Evolutionary conservation across 2,329 filamentous ascomycete genomes (phyloP).

Genomic region (Chalara sp.): DNA sequence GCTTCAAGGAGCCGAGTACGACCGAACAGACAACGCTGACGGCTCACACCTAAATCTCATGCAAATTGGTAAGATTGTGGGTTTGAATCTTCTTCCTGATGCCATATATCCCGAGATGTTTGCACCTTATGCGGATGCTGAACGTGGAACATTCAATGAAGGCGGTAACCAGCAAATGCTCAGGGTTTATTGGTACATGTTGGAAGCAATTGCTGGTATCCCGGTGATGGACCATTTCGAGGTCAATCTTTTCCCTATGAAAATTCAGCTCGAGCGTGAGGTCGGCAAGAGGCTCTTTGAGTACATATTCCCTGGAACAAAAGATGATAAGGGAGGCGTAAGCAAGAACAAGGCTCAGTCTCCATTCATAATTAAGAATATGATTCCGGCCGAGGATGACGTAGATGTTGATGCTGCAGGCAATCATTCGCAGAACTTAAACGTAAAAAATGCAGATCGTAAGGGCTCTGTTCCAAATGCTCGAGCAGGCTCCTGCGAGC

Average conservation of each 20-base stretch:
- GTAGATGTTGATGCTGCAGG: conserved; percentile 27
- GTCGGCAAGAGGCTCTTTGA: conserved; percentile 91
- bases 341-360: conserved; percentile 45
- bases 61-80: conserved; percentile 80
- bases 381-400: conserved; percentile 32
- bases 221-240: conserved; percentile 97
- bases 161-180: conserved; percentile 74
- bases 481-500: conserved; percentile 68
- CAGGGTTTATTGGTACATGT: conserved; percentile 93
- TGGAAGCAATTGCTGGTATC: conserved; percentile 95
- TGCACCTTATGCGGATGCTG: conserved; percentile 72
- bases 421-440: conserved; percentile 10
- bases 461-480: conserved; percentile 39
- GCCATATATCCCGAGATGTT: conserved; percentile 97
- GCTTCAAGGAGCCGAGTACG: conserved; percentile 83
- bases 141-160: conserved; percentile 44
- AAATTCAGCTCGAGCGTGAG: conserved; percentile 87
- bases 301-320: conserved; percentile 90
- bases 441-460: conserved; percentile 31
- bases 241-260: conserved; percentile 86
- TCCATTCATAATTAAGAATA: conserved; percentile 46
- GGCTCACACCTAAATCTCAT: conserved; percentile 92
- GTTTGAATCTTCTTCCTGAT: conserved; percentile 82
- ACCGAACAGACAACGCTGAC: conserved; percentile 93
- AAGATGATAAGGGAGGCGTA: conserved; percentile 27